These are phyloP conservation scores for Pseudonitzschia multiseries DNA, from an alignment of 108 stramenopile genomes.

Conservation along the genomic window DNA sequence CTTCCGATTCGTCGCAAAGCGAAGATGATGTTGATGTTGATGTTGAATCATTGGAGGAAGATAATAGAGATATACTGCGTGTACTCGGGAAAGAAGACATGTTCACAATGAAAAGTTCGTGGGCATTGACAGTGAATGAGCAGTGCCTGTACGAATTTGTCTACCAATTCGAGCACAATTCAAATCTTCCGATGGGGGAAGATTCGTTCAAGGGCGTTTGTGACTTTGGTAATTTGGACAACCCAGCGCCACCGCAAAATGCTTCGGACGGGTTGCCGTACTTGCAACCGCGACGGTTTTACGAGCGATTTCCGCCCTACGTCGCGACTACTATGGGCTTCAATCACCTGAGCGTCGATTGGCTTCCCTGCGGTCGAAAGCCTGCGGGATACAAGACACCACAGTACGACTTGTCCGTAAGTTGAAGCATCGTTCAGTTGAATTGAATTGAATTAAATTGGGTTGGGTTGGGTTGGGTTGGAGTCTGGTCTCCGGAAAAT, in stretches of 20 bases:
- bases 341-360: constrained; percentile 37
- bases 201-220: constrained; percentile 15
- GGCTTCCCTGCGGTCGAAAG: constrained; percentile 32
- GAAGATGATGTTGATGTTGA: no score
- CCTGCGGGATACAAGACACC: constrained; percentile 25
- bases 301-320: constrained; percentile 35
- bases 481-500: no score
- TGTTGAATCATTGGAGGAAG: no score
- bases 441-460: no score
- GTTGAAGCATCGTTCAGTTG: no score
- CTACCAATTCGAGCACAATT: constrained; percentile 32
- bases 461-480: neutral
- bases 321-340: constrained; percentile 44
- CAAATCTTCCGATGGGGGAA: constrained; percentile 21
- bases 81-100: constrained; percentile 14
- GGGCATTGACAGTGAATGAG: constrained; percentile 39
- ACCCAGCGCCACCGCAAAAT: neutral
- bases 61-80: neutral
- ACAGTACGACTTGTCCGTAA: constrained; percentile 31
- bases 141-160: constrained; percentile 45
- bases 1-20: no score
- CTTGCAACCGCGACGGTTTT: constrained; percentile 19
- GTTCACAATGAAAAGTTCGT: constrained; percentile 22
- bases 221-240: constrained; percentile 4
- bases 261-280: constrained; percentile 19